A percentile compares a stretch with the other conserved stretches of the same genome.
phyloP scores from a whole-genome alignment of 176 grass and related monocot species.

The Saccharum officinarum region DNA sequence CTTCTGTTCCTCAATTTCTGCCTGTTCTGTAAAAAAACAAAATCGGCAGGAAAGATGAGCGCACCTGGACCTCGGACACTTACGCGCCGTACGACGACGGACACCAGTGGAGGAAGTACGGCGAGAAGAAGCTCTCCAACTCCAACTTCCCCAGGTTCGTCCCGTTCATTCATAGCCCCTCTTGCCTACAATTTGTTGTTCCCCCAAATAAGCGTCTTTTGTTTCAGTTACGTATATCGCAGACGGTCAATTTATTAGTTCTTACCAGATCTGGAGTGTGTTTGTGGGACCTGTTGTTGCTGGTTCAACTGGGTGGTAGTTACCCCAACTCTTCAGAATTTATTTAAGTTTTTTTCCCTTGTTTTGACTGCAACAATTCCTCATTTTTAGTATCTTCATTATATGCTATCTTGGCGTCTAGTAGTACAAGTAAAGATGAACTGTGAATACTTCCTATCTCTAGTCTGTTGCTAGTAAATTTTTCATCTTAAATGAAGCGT shows the following conservation, averaged over 20 bases:
- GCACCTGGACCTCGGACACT: slow-evolving; percentile 52
- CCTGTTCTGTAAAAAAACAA: background rate
- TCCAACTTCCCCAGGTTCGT: slow-evolving; percentile 64
- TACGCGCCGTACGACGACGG: slow-evolving; percentile 72
- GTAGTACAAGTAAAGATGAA: background rate
- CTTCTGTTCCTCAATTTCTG: background rate
- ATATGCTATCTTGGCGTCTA: background rate
- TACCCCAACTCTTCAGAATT: background rate
- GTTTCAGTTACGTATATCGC: background rate
- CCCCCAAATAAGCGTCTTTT: background rate
- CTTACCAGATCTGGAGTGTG: slow-evolving; percentile 24
- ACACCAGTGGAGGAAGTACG: slow-evolving; percentile 92
- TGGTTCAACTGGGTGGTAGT: background rate
- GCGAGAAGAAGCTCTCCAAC: slow-evolving; percentile 80
- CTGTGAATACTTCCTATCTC: background rate
- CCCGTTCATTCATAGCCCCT: too few relatives aligned
- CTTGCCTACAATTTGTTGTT: background rate
- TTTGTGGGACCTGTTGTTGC: background rate
- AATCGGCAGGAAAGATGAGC: slow-evolving; percentile 48
- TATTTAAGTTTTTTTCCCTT: background rate
- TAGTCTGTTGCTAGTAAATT: background rate
- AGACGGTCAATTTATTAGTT: background rate
- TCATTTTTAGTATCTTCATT: background rate
- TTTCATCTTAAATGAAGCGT: background rate
- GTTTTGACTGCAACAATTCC: background rate